A percentile compares a stretch with the other conserved stretches of the same genome.
phyloP scores from a whole-genome alignment of 2,329 filamentous ascomycete species.

The Leptosphaerulina australis region DNA sequence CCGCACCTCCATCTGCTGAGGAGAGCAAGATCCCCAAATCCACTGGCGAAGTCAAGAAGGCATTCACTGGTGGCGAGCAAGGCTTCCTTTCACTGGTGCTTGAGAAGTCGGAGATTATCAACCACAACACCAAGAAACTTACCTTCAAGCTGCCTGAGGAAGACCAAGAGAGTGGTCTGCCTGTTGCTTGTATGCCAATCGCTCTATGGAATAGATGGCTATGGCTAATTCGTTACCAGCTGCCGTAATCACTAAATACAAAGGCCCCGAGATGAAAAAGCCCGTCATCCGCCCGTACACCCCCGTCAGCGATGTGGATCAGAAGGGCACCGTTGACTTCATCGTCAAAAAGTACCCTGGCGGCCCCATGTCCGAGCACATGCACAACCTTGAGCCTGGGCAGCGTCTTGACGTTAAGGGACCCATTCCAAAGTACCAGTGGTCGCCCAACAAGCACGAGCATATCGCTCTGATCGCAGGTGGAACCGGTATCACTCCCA shows the following conservation, averaged over 20 bases:
- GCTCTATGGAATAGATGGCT: neutral
- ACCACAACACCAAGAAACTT: constrained; percentile 93
- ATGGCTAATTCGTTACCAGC: constrained; percentile 29
- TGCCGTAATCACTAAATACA: constrained; percentile 89
- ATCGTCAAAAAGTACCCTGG: constrained; percentile 89
- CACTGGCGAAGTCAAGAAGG: constrained; percentile 53
- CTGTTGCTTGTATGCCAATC: constrained; percentile 65
- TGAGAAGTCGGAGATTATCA: constrained; percentile 77
- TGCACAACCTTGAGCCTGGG: constrained; percentile 81
- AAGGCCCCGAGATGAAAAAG: constrained; percentile 82
- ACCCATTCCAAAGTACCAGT: constrained; percentile 90
- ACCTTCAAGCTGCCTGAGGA: constrained; percentile 85
- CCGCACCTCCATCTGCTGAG: constrained; percentile 41
- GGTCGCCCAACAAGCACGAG: constrained; percentile 87
- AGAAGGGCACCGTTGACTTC: constrained; percentile 82
- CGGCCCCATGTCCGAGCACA: constrained; percentile 88
- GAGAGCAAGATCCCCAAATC: constrained; percentile 50
- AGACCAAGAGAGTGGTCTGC: constrained; percentile 82
- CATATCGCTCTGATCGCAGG: constrained; percentile 90
- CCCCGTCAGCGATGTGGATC: constrained; percentile 83
- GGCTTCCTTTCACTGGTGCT: constrained; percentile 85
- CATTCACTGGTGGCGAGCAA: constrained; percentile 85
- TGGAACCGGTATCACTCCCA: constrained; percentile 94
- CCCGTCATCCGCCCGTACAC: constrained; percentile 91
- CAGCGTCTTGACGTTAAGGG: constrained; percentile 92